Base-by-base conservation (phyloP, 2,329 filamentous ascomycete genomes). In the Colletotrichum navitas region DNA sequence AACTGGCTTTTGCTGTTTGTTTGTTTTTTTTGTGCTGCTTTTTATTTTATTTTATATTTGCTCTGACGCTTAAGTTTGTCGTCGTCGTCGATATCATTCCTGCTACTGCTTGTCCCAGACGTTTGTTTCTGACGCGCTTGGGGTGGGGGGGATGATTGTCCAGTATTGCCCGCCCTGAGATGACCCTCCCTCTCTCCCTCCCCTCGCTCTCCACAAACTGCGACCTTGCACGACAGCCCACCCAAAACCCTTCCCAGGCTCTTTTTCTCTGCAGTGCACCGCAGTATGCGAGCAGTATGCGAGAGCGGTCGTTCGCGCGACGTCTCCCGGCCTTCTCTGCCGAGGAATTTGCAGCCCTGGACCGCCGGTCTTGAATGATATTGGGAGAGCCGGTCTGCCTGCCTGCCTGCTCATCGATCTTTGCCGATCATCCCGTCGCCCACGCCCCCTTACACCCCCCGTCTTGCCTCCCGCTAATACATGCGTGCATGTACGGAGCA, bases 101-200 rank as follows among this genome's bases (percentile, higher is more conserved):
- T 26, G 32, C 12, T 24, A 21, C 4, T 47, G 54, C 29, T 47
- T 14, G 45, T n/a, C 26, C 29, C 51, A 34, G 12, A 10, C 29
- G 16, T 29, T 12, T 21, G 7, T n/a, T 43, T 52, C 39, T 62
- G 34, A 45, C n/a, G 63, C 49, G 45, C 67, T 65, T n/a, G n/a
- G n/a, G n/a, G n/a, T n/a, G 58, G 39, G 39, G 14, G 39, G 41
- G 11, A 16, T 11, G 64, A 45, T 64, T 63, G 59, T 60, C 68
- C 52, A 71, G 54, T 59, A 54, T 68, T 55, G 64, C 59, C 63
- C 59, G 64, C 45, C 68, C 68, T 59, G 68, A 71, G 65, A 71
- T 68, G 68, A 71, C 63, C 62, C 41, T 63, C n/a, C n/a, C n/a
- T n/a, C n/a, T n/a, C n/a, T n/a, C n/a, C n/a, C n/a, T 55, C 65